Evolutionary conservation across 2,329 filamentous ascomycete genomes (phyloP), one percentile per base, ranked within the genome.

Genomic region (Phoma herbarum): DNA sequence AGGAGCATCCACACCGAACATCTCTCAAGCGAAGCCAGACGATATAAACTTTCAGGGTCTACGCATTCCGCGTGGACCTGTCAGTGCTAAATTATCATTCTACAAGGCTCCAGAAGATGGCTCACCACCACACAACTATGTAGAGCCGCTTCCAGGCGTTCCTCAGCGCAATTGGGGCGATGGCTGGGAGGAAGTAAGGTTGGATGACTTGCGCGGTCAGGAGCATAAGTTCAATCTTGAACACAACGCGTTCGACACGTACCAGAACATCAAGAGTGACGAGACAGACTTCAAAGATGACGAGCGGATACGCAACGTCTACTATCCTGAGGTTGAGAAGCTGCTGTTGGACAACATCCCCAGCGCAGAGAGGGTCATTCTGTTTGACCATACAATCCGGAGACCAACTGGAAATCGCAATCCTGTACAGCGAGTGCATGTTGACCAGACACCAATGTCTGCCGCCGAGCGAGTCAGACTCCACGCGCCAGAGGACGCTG

Each of bases 331-430:
- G 74, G 86, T 96, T 9, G 89, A 93, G 78, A 75, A 83, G 47
- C 80, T 96, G 25, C 80, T 97, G 0, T 79, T 93, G 2, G 79
- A 86, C 14, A 77, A 86, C 57, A 82, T 96, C 16, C 87, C 89
- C 0, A 90, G 89, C 52, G 84, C 86, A 25, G 83, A 85, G 56
- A 83, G 84, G 4, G 81, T 96, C 28, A 81, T 91, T 66, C 80
- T 96, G 72, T 97, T 96, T 78, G 92, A 96, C 81, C 91, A 97
- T 80, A 96, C 92, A 8, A 86, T 96, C 75, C 89, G 93, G n/a
- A 86, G 90, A 41, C 84, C 87, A 0, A 77, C 80, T 52, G 85
- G 90, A 0, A 75, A 77, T n/a, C 86, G 92, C 46, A 81, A 80
- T 1, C 92, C 93, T 2, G 92, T 96, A 0, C 85, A 82, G 12